Evolutionary conservation across 352 stramenopile species (phyloP).

Genomic region (Phytophthora sansomeana): DNA sequence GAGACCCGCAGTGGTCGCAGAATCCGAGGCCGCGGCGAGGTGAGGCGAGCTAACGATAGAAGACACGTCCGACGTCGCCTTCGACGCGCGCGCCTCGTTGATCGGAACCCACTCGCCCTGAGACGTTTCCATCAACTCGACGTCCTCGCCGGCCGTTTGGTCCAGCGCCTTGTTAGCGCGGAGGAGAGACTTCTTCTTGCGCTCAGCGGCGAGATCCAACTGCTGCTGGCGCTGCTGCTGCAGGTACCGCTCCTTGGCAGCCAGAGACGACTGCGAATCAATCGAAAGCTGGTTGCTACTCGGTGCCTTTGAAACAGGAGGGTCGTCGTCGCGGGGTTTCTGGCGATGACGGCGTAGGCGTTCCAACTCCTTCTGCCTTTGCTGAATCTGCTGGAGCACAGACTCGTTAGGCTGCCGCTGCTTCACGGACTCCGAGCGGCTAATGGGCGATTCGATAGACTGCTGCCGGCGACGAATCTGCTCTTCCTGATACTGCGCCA

Average conservation of each 20-base stretch:
- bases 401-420: constrained; percentile 19
- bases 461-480: constrained; percentile 34
- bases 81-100: constrained; percentile 23
- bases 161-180: constrained; percentile 37
- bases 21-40: constrained; percentile 29
- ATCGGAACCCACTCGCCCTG: constrained; percentile 74
- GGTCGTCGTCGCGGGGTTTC: constrained; percentile 36
- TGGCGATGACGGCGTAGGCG: constrained; percentile 32
- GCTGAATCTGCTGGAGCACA: constrained; percentile 42
- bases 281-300: constrained; percentile 27
- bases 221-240: constrained; percentile 51
- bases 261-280: constrained; percentile 32
- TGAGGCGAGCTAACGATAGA: constrained; percentile 31
- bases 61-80: constrained; percentile 18
- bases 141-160: constrained; percentile 48
- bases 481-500: constrained; percentile 40
- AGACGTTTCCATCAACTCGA: constrained; percentile 68
- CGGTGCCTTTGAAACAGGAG: constrained; percentile 13
- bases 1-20: constrained; percentile 52
- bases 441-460: constrained; percentile 17
- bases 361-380: constrained; percentile 41
- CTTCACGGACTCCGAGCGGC: constrained; percentile 18
- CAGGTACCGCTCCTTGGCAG: constrained; percentile 45
- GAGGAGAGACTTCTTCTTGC: constrained; percentile 20
- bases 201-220: constrained; percentile 25